Evolutionary conservation across 805 yeast genomes (phyloP).

Genomic region (Candida caryicola): DNA sequence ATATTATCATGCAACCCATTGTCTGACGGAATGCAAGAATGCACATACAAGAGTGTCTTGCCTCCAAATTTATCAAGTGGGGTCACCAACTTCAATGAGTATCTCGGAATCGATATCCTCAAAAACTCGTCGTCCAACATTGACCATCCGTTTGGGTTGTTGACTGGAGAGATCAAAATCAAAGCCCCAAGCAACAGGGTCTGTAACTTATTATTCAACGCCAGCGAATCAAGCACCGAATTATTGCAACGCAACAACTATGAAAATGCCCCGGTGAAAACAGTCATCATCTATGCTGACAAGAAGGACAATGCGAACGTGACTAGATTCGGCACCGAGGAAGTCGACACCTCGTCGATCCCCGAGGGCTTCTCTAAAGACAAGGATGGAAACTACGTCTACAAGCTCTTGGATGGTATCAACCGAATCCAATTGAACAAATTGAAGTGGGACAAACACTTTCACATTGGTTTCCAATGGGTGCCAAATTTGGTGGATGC

Average conservation of each 20-base stretch:
- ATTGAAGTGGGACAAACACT: conserved; percentile 54
- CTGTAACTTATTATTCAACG: conserved; percentile 61
- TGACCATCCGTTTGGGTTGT: conserved; percentile 58
- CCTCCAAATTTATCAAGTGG: conserved; percentile 38
- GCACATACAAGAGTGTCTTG: conserved; percentile 49
- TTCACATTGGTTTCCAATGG: conserved; percentile 73
- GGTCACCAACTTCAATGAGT: conserved; percentile 37
- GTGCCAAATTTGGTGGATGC: conserved; percentile 55
- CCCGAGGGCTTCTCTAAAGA: conserved; percentile 49
- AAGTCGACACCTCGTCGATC: conserved; percentile 13
- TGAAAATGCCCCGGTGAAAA: conserved; percentile 58
- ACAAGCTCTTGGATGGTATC: conserved; percentile 60
- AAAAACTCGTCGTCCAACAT: conserved; percentile 45
- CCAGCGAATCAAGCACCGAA: conserved; percentile 38
- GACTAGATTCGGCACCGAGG: conserved; percentile 4
- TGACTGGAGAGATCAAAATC: conserved; percentile 60
- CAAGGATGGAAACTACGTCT: conserved; percentile 43
- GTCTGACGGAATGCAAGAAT: conserved; percentile 49
- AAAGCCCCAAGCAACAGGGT: conserved; percentile 59
- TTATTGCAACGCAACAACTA: conserved; percentile 7
- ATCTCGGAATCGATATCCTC: conserved; percentile 50
- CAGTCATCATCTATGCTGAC: conserved; percentile 51
- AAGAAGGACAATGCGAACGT: conserved; percentile 20
- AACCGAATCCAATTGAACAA: conserved; percentile 64
- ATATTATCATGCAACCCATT: conserved; percentile 33